A percentile compares a stretch with the other conserved stretches of the same genome.
These are phyloP conservation scores for Exophiala spinifera DNA, from an alignment of 2,329 filamentous ascomycete species.

Conservation along the genomic window DNA sequence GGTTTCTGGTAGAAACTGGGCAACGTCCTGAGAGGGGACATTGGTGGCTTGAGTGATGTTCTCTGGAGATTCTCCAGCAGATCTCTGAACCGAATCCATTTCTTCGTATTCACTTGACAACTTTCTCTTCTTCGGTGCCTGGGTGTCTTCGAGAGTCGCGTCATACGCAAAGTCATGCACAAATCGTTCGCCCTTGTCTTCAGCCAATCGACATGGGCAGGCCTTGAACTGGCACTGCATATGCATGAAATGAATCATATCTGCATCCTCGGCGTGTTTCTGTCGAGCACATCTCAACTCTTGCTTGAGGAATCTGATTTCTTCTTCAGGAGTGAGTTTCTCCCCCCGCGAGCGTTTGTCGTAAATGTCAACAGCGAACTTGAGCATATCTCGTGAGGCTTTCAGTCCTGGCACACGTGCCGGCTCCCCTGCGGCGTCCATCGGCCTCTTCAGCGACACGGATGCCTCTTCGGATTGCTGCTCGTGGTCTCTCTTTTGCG, in stretches of 20 bases:
- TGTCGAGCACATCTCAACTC: conserved; percentile 53
- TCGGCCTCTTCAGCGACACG: neutral
- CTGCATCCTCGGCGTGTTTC: conserved; percentile 48
- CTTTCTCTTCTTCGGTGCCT: conserved; percentile 21
- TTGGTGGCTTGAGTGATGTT: neutral
- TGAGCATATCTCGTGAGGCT: conserved; percentile 1
- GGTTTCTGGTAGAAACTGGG: neutral
- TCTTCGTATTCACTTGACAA: conserved; percentile 6
- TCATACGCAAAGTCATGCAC: conserved; percentile 40
- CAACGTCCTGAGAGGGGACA: neutral
- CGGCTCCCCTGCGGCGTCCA: neutral
- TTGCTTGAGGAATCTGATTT: conserved; percentile 46
- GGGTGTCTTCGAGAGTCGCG: conserved; percentile 16
- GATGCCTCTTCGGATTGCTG: neutral
- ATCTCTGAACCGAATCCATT: neutral
- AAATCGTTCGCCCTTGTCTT: conserved; percentile 40
- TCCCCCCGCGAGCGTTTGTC: conserved; percentile 30
- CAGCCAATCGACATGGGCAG: conserved; percentile 48
- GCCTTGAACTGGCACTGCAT: conserved; percentile 50
- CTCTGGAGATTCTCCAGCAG: too few relatives aligned
- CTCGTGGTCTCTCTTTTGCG: too few relatives aligned
- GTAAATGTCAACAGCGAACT: conserved; percentile 8
- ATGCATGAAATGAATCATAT: conserved; percentile 52
- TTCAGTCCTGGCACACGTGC: neutral
- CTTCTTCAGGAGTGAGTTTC: conserved; percentile 35